A percentile compares a stretch with the other conserved stretches of the same genome.
These are phyloP conservation scores for Pulveroboletus sp. DNA, from an alignment of 768 basidiomycete genomes.

Conservation along the genomic window DNA sequence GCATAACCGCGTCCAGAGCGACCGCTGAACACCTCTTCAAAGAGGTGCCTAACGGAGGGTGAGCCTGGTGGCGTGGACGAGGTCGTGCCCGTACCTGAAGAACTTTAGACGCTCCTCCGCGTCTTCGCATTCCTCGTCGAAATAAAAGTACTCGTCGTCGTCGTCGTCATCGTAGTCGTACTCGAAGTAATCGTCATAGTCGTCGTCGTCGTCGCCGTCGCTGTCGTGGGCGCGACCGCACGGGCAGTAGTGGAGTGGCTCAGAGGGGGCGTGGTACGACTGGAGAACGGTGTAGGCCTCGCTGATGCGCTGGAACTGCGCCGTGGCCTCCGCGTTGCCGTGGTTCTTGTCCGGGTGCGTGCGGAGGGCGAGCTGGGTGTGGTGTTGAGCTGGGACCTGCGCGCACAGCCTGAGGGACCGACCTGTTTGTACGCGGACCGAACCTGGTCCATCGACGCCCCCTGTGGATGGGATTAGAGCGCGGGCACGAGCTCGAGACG, in stretches of 20 bases:
- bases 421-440: slow-evolving; percentile 68
- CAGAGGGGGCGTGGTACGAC: slow-evolving; percentile 43
- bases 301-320: slow-evolving; percentile 63
- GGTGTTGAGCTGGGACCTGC: not conserved
- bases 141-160: slow-evolving; percentile 32
- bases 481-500: not conserved
- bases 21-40: slow-evolving; percentile 42
- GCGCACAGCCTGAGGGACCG: not conserved
- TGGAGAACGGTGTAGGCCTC: slow-evolving; percentile 64
- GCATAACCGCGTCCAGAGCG: slow-evolving; percentile 28
- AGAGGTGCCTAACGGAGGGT: slow-evolving; percentile 40
- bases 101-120: slow-evolving; percentile 33
- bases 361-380: slow-evolving; percentile 51
- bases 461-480: slow-evolving; percentile 37
- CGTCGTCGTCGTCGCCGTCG: slow-evolving; percentile 38
- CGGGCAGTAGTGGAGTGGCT: slow-evolving; percentile 14
- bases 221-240: slow-evolving; percentile 29
- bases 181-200: slow-evolving; percentile 27
- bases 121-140: too few relatives aligned
- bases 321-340: slow-evolving; percentile 59
- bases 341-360: slow-evolving; percentile 80
- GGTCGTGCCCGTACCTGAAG: slow-evolving; percentile 40
- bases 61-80: not conserved
- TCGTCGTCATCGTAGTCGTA: slow-evolving; percentile 30
- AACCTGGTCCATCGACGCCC: slow-evolving; percentile 57